Conservation (phyloP, 768 basidiomycete species). For the Tricholoma furcatifolium region DNA sequence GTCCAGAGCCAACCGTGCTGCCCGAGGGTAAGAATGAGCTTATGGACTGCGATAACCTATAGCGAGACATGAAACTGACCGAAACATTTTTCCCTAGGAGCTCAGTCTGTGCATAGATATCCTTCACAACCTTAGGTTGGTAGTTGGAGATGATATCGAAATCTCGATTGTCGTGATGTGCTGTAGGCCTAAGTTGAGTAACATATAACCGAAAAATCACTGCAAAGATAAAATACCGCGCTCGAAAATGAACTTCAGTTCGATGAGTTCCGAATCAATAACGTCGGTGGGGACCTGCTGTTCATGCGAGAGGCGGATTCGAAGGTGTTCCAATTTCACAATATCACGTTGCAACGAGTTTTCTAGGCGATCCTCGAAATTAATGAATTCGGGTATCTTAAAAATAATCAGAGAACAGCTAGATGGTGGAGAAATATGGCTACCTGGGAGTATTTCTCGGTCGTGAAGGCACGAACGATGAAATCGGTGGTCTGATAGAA, state of each 20-base stretch:
- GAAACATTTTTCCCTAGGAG: slow-evolving; percentile 66
- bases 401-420: neutral
- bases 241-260: slow-evolving; percentile 81
- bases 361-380: slow-evolving; percentile 77
- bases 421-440: neutral
- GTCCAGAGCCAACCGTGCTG: slow-evolving; percentile 72
- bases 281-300: slow-evolving; percentile 61
- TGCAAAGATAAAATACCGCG: slow-evolving; percentile 41
- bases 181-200: slow-evolving; percentile 32
- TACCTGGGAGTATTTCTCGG: slow-evolving; percentile 85
- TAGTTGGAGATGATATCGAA: slow-evolving; percentile 76
- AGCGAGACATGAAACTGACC: slow-evolving; percentile 21
- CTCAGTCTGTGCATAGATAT: slow-evolving; percentile 66
- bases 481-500: slow-evolving; percentile 68
- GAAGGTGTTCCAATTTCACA: slow-evolving; percentile 79
- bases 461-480: slow-evolving; percentile 71
- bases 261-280: slow-evolving; percentile 81
- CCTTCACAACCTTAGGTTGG: slow-evolving; percentile 54
- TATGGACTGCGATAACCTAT: neutral
- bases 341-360: slow-evolving; percentile 84
- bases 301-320: slow-evolving; percentile 82
- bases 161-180: slow-evolving; percentile 87
- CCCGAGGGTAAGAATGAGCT: neutral
- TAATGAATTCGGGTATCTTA: slow-evolving; percentile 82
- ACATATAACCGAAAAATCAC: neutral